Conservation (phyloP, 1,284 basidiomycete genomes). For the Anthracocystis setariae region DNA sequence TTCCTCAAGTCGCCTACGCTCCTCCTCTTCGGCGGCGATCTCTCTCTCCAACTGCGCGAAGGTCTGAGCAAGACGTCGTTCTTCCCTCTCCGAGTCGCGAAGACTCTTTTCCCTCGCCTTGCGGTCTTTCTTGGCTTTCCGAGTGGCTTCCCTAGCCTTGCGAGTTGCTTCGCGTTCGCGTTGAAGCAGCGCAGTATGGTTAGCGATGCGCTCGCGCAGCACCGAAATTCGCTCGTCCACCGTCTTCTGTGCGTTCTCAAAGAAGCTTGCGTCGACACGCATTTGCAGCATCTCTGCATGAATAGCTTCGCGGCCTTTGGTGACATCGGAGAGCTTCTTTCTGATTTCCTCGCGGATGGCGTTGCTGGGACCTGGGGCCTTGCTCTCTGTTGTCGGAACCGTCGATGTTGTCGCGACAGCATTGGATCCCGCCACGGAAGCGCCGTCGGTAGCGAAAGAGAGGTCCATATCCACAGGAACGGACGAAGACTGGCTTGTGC, state of each 20-base stretch:
- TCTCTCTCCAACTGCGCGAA: conserved; percentile 34
- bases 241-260: conserved; percentile 46
- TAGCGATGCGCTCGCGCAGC: conserved; percentile 42
- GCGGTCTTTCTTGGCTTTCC: conserved; percentile 38
- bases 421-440: too few species aligned
- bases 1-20: conserved; percentile 27
- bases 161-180: conserved; percentile 43
- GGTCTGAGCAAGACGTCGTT: conserved; percentile 26
- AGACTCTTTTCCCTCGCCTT: conserved; percentile 34
- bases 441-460: background rate
- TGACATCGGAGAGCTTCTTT: conserved; percentile 40
- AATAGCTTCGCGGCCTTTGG: conserved; percentile 33
- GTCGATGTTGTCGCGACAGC: background rate
- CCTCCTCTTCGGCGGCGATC: conserved; percentile 40
- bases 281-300: conserved; percentile 49
- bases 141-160: conserved; percentile 32
- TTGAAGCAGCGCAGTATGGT: conserved; percentile 24
- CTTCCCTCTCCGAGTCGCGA: conserved; percentile 33
- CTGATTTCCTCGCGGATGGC: conserved; percentile 39
- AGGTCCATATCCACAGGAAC: background rate
- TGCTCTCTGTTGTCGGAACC: background rate
- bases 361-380: conserved; percentile 23
- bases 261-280: conserved; percentile 48
- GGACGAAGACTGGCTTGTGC: background rate
- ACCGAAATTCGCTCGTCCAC: conserved; percentile 44